A percentile compares a stretch with the other conserved stretches of the same genome.
Evolutionary conservation across 2,329 filamentous ascomycete species (phyloP).

Genomic region (Alternaria rosae): DNA sequence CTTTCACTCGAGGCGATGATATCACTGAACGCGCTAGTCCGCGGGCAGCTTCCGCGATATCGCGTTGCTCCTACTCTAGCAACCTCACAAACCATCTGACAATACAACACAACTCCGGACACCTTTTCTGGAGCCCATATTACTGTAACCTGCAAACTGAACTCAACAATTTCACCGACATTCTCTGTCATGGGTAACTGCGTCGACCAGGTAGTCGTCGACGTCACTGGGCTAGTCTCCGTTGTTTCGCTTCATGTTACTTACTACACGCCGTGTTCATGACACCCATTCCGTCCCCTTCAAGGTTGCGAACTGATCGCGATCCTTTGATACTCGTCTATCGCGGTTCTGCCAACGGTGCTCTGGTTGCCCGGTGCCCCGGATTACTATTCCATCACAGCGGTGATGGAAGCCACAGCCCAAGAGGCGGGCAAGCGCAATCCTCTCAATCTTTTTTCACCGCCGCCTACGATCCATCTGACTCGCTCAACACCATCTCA

Average conservation of each 20-base stretch:
- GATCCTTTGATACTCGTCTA: not conserved
- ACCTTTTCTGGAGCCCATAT: not conserved
- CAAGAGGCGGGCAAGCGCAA: not conserved
- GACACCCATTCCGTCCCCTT: not conserved
- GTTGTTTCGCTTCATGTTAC: not conserved
- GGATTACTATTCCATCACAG: not conserved
- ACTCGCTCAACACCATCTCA: not conserved
- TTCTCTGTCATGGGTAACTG: not conserved
- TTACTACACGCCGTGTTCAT: not conserved
- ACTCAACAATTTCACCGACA: not conserved
- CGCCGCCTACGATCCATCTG: not conserved
- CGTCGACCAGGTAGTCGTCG: not conserved
- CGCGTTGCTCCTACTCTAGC: not conserved
- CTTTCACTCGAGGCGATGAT: constrained; percentile 24
- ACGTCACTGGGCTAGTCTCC: not conserved
- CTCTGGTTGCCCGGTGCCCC: not conserved
- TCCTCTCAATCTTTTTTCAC: not conserved
- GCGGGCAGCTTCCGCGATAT: constrained; percentile 21
- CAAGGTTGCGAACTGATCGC: not conserved
- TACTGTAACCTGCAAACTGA: not conserved
- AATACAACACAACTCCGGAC: not conserved
- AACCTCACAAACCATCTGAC: not conserved
- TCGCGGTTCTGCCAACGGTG: not conserved
- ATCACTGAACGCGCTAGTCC: constrained; percentile 32
- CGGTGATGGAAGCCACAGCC: not conserved